Evolutionary conservation across 2,329 filamentous ascomycete genomes (phyloP), one percentile per base, ranked within the genome.

Genomic region (Talaromyces albobiverticillius): DNA sequence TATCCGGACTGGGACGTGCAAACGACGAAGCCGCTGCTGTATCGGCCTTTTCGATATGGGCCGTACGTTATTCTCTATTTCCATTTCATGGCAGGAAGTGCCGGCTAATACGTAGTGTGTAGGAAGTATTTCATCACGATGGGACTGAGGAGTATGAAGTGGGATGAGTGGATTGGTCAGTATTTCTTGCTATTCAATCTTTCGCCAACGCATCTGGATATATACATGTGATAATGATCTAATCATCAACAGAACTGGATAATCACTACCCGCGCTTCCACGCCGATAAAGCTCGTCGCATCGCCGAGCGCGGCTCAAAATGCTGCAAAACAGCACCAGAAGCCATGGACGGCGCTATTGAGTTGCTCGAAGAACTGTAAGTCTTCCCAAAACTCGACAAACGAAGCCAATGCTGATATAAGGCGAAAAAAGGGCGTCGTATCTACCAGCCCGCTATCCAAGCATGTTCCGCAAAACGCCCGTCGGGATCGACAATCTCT

Each of bases 21-120:
- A 22, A 72, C 74, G n/a, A 89, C 86, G 1, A 86, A 87, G 56
- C 88, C 89, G 0, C 79, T 90, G 0, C 87, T 87, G 0, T 93
- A 93, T 71, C 82, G 89, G 5, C 87, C 89, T 0, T 93, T 93
- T 69, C 82, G 86, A 61, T 83, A 90, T 67, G 88, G 89, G 0
- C 88, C 88, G 67, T 75, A 66, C 67, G 69, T 71, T 42, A 7
- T 42, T 43, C 10, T 10, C 8, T 11, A 16, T 22, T 16, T 25
- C 13, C 20, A 41, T 42, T 23, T n/a, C n/a, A n/a, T n/a, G n/a
- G n/a, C n/a, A n/a, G n/a, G n/a, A n/a, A n/a, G n/a, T n/a, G n/a
- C n/a, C n/a, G n/a, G n/a, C n/a, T n/a, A n/a, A n/a, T n/a, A n/a
- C n/a, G n/a, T n/a, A n/a, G n/a, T 10, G 11, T n/a, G 23, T 46